These are phyloP conservation scores for Alloteropsis angusta DNA, from an alignment of 202 grass and related monocot species.

Conservation along the genomic window DNA sequence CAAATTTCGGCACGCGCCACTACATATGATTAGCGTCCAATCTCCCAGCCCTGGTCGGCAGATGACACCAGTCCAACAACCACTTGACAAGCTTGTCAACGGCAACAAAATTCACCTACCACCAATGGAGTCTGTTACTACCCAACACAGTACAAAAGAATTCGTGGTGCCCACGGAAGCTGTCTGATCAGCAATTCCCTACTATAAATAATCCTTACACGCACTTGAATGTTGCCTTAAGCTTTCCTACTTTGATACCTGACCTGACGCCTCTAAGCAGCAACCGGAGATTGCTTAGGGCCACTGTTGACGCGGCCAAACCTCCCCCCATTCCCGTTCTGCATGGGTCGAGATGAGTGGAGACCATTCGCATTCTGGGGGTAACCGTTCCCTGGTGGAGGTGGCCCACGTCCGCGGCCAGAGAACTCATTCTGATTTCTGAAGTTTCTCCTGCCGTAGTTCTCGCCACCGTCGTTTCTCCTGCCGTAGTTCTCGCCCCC, in stretches of 20 bases:
- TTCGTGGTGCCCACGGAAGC: background rate
- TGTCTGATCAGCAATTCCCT: constrained; percentile 5
- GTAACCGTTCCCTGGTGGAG: constrained; percentile 9
- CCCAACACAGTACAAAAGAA: background rate
- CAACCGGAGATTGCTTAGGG: constrained; percentile 27
- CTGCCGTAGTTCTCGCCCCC: background rate
- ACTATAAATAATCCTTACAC: background rate
- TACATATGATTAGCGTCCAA: background rate
- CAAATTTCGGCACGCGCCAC: background rate
- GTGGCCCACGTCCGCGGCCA: constrained; percentile 24
- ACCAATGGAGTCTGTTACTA: background rate
- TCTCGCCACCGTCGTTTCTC: background rate
- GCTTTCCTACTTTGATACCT: background rate
- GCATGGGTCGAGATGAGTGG: constrained; percentile 13
- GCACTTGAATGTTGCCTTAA: background rate
- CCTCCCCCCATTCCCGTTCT: constrained; percentile 25
- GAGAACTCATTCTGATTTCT: constrained; percentile 40
- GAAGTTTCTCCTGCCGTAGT: constrained; percentile 11
- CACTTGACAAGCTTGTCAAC: constrained; percentile 4
- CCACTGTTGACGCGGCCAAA: constrained; percentile 1
- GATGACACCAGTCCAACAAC: background rate
- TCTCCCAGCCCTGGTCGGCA: background rate
- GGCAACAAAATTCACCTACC: constrained; percentile 12
- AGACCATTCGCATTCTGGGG: constrained; percentile 22
- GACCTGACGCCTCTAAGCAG: constrained; percentile 7